phyloP scores from a whole-genome alignment of 139 green algal genomes.

The Nannochloris sp. region DNA sequence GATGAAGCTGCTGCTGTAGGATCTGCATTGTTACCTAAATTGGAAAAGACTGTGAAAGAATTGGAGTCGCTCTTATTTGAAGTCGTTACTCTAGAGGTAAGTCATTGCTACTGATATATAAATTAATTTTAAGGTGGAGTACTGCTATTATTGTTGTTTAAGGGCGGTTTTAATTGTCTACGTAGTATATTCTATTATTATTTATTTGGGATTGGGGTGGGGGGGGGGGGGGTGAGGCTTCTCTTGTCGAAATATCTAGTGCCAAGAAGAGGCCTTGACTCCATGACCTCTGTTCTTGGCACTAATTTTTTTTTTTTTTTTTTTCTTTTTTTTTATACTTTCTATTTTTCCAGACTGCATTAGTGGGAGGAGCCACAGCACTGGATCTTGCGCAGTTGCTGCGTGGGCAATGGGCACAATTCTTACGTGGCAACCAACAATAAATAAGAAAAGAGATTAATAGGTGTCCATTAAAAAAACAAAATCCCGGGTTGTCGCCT shows the following conservation, averaged over 20 bases:
- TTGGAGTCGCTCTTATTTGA: slow-evolving; percentile 74
- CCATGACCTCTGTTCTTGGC: no score
- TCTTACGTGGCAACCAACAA: slow-evolving; percentile 50
- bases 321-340: not conserved
- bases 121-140: not conserved
- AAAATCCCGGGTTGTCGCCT: not conserved
- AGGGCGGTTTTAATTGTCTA: not conserved
- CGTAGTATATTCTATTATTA: not conserved
- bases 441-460: no score
- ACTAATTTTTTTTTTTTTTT: not conserved
- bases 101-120: slow-evolving; percentile 10
- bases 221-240: no score
- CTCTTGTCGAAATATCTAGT: no score
- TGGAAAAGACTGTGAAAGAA: slow-evolving; percentile 53
- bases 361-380: slow-evolving; percentile 36
- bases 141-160: not conserved
- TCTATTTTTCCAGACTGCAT: slow-evolving; percentile 26
- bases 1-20: slow-evolving; percentile 66
- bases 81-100: slow-evolving; percentile 58
- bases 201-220: no score
- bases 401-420: slow-evolving; percentile 73
- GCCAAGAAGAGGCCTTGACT: no score
- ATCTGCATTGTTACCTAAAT: slow-evolving; percentile 65
- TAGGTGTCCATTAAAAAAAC: not conserved
- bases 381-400: slow-evolving; percentile 75